phyloP scores from a whole-genome alignment of 495 filamentous ascomycete genomes.

The Aspergillus cristatus region DNA sequence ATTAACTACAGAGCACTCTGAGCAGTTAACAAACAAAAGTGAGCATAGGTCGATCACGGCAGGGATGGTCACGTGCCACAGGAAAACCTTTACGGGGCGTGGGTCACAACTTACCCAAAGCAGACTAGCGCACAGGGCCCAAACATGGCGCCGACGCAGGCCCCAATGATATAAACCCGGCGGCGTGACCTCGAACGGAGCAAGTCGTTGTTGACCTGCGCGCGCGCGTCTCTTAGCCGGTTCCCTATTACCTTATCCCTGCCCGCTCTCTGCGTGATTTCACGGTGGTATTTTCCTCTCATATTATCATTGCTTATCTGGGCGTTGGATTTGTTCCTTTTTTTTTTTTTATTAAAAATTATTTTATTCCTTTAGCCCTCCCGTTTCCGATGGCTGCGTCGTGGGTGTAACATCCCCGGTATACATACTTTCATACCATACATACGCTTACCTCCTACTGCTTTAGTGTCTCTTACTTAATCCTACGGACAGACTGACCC shows the following conservation, averaged over 20 bases:
- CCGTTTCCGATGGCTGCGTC: conserved; percentile 14
- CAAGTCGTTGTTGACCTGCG: conserved; percentile 2
- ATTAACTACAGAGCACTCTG: too few relatives aligned
- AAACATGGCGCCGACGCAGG: conserved; percentile 37
- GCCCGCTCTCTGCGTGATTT: too few relatives aligned
- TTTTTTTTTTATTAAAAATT: conserved; percentile 5
- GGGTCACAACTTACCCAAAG: conserved; percentile 21
- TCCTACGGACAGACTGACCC: conserved; percentile 4
- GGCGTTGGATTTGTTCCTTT: conserved; percentile 2
- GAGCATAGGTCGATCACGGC: too few relatives aligned
- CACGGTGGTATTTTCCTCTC: not conserved
- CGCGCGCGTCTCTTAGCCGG: too few relatives aligned
- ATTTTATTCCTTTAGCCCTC: not conserved
- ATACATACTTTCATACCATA: conserved; percentile 7
- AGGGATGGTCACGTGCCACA: conserved; percentile 27
- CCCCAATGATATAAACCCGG: conserved; percentile 44
- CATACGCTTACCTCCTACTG: not conserved
- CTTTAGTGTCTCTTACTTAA: conserved; percentile 5
- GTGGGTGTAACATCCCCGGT: conserved; percentile 11
- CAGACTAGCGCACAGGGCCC: conserved; percentile 25
- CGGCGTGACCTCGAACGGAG: conserved; percentile 37
- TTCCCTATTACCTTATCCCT: too few relatives aligned
- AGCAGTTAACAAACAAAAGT: too few relatives aligned
- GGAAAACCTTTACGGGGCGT: conserved; percentile 28
- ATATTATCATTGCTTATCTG: conserved; percentile 1